Conservation (phyloP, 1,284 basidiomycete genomes). For the Ustilago curta region DNA sequence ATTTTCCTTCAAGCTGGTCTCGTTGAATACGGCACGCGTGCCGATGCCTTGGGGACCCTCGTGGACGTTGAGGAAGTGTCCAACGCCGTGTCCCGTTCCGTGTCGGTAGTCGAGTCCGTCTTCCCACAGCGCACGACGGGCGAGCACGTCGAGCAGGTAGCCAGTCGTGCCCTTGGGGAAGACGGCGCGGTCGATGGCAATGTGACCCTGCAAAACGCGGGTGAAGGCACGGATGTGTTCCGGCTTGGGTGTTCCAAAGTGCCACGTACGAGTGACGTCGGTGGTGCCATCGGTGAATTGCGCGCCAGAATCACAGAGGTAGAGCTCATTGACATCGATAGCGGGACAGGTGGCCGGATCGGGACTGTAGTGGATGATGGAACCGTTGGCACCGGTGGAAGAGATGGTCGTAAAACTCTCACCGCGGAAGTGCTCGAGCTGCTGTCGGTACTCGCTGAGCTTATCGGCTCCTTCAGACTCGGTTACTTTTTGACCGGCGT, state of each 20-base stretch:
- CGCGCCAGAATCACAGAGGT: slow-evolving; percentile 91
- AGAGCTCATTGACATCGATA: slow-evolving; percentile 75
- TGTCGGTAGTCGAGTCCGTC: slow-evolving; percentile 82
- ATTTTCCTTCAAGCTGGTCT: slow-evolving; percentile 65
- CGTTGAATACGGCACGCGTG: slow-evolving; percentile 65
- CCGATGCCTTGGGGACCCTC: slow-evolving; percentile 68
- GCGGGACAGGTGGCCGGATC: slow-evolving; percentile 79
- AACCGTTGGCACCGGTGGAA: slow-evolving; percentile 85
- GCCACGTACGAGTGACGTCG: slow-evolving; percentile 86
- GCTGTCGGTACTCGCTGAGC: slow-evolving; percentile 84
- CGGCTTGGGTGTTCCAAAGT: slow-evolving; percentile 85
- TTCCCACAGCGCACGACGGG: slow-evolving; percentile 85
- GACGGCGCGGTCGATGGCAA: slow-evolving; percentile 85
- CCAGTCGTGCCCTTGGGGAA: slow-evolving; percentile 91
- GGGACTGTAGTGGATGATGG: slow-evolving; percentile 93
- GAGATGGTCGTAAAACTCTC: slow-evolving; percentile 94
- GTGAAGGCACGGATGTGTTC: slow-evolving; percentile 91
- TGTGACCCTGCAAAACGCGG: slow-evolving; percentile 93
- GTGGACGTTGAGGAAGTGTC: slow-evolving; percentile 66
- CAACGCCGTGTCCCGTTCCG: slow-evolving; percentile 66
- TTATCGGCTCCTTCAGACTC: slow-evolving; percentile 85
- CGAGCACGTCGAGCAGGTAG: slow-evolving; percentile 81
- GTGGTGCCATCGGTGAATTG: slow-evolving; percentile 95
- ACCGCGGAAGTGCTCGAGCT: slow-evolving; percentile 82
- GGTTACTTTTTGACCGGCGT: slow-evolving; percentile 76